phyloP scores from a whole-genome alignment of 1,284 basidiomycete genomes.

The Leccinum ponderosum region DNA sequence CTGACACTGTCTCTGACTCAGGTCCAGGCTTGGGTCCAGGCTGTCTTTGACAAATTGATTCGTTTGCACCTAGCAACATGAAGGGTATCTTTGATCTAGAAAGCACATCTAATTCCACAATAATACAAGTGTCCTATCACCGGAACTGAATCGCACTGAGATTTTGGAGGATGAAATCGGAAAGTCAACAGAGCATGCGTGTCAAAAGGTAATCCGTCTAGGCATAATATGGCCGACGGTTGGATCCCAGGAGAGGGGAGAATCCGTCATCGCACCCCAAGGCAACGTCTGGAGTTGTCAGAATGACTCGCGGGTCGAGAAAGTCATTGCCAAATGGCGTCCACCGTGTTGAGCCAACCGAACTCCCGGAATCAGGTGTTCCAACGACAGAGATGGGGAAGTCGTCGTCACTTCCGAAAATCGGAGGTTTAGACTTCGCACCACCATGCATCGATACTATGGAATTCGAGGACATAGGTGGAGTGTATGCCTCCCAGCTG shows the following conservation, averaged over 20 bases:
- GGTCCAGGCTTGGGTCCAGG: background rate
- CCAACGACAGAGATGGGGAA: constrained; percentile 29
- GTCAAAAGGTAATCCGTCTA: constrained; percentile 4
- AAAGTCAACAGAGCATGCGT: background rate
- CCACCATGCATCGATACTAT: constrained; percentile 17
- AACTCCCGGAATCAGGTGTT: constrained; percentile 11
- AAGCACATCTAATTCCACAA: constrained; percentile 24
- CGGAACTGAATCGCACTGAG: constrained; percentile 2
- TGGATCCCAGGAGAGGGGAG: constrained; percentile 21
- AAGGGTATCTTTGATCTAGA: constrained; percentile 27
- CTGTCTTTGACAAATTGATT: background rate
- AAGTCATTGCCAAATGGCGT: constrained; percentile 24
- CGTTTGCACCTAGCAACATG: constrained; percentile 3
- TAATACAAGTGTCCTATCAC: constrained; percentile 15
- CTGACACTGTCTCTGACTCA: background rate
- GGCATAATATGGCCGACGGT: constrained; percentile 20
- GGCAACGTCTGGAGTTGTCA: constrained; percentile 19
- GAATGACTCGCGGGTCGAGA: constrained; percentile 31
- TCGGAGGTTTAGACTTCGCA: constrained; percentile 21
- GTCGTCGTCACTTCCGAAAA: constrained; percentile 28
- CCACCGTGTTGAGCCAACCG: constrained; percentile 23
- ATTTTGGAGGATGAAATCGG: background rate
- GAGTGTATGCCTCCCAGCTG: constrained; percentile 59
- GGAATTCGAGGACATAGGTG: constrained; percentile 53
- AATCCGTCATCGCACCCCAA: constrained; percentile 28